Conservation (phyloP, 805 yeast species). For the Candida pini region DNA sequence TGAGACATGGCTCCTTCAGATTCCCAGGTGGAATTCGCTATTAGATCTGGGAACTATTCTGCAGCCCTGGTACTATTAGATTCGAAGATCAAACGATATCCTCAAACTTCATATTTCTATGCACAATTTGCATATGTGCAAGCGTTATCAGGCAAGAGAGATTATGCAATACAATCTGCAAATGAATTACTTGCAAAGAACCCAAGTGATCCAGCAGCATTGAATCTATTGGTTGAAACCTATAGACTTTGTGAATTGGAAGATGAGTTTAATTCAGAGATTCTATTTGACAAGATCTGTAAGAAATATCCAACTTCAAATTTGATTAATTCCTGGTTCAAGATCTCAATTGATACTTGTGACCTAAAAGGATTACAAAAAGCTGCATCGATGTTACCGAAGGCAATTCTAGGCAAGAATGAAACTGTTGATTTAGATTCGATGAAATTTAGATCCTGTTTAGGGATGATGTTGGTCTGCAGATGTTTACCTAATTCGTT, state of each 20-base stretch:
- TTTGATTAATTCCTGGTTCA: conserved; percentile 53
- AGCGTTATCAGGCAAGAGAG: conserved; percentile 28
- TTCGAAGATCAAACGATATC: conserved; percentile 46
- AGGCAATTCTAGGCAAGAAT: conserved; percentile 18
- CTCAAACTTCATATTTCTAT: conserved; percentile 49
- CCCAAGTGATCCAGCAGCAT: conserved; percentile 52
- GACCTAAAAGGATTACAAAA: conserved; percentile 52
- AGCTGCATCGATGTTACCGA: conserved; percentile 40
- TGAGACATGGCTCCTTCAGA: conserved; percentile 23
- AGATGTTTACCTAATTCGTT: conserved; percentile 29
- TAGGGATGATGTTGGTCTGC: conserved; percentile 41
- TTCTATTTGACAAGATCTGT: conserved; percentile 52
- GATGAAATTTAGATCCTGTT: conserved; percentile 50
- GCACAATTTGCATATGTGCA: conserved; percentile 37
- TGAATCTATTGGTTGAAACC: conserved; percentile 41
- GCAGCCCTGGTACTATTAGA: conserved; percentile 46
- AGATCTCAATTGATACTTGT: conserved; percentile 38
- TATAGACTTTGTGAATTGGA: conserved; percentile 35
- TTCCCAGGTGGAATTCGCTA: conserved; percentile 17
- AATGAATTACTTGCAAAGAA: conserved; percentile 26
- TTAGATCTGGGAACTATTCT: conserved; percentile 42
- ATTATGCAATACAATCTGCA: conserved; percentile 30
- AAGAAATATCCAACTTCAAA: conserved; percentile 49
- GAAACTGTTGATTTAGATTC: conserved; percentile 25
- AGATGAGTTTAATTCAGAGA: conserved; percentile 32